phyloP scores from a whole-genome alignment of 2,329 filamentous ascomycete species.

The Venturia nashicola region DNA sequence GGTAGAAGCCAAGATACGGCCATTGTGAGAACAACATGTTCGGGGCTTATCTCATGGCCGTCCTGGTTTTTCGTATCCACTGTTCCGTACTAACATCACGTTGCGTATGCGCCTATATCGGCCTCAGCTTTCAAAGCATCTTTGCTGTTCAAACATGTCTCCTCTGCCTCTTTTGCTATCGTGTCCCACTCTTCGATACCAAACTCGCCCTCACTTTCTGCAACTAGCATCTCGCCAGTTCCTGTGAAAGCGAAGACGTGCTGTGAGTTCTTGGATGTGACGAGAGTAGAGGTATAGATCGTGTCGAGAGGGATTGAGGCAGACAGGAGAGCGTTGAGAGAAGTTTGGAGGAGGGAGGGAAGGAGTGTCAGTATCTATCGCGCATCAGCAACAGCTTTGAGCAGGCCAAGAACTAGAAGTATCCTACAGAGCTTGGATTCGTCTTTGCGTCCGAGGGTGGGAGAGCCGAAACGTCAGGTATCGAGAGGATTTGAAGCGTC shows the following conservation, averaged over 20 bases:
- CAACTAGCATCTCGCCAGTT: constrained; percentile 58
- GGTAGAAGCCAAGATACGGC: background rate
- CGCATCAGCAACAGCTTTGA: background rate
- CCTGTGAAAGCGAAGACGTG: constrained; percentile 81
- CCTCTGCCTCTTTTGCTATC: constrained; percentile 26
- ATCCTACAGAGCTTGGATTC: background rate
- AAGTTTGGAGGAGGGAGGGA: constrained; percentile 69
- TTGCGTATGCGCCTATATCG: constrained; percentile 20
- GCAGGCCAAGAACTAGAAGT: background rate
- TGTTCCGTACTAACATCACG: background rate
- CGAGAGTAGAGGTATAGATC: constrained; percentile 52
- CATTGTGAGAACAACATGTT: no score
- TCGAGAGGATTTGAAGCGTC: constrained; percentile 61
- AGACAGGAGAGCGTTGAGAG: constrained; percentile 66
- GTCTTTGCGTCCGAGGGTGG: background rate
- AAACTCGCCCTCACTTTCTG: constrained; percentile 74
- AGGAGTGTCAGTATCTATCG: constrained; percentile 41
- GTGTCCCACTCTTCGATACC: constrained; percentile 63
- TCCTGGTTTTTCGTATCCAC: background rate
- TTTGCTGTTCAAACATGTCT: constrained; percentile 24
- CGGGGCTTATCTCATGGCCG: background rate
- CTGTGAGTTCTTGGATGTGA: constrained; percentile 20
- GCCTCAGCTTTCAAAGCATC: constrained; percentile 20
- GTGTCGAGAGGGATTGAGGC: constrained; percentile 68
- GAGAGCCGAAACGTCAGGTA: constrained; percentile 49